phyloP scores from a whole-genome alignment of 2,329 filamentous ascomycete genomes.

The Epichloe uncinata region DNA sequence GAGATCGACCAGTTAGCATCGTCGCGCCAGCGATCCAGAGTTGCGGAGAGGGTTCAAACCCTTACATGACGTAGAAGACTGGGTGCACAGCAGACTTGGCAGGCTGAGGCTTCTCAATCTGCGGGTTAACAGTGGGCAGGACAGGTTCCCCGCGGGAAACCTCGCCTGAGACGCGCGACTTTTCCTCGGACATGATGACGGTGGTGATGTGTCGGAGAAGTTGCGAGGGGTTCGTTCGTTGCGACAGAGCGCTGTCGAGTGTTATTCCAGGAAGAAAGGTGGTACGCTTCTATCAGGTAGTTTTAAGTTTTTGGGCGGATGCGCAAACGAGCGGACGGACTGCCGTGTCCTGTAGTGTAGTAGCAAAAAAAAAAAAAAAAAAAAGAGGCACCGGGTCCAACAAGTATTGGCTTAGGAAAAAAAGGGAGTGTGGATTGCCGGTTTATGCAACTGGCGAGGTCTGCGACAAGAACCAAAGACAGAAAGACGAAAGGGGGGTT shows the following conservation, averaged over 20 bases:
- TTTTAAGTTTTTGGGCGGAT: slow-evolving; percentile 7
- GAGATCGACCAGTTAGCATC: neutral
- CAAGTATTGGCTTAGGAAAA: slow-evolving; percentile 6
- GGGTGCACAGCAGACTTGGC: slow-evolving; percentile 58
- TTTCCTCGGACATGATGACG: slow-evolving; percentile 48
- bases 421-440: neutral
- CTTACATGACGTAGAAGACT: slow-evolving; percentile 68
- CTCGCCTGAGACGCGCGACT: slow-evolving; percentile 73
- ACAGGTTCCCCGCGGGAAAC: slow-evolving; percentile 49
- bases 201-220: neutral
- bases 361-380: slow-evolving; percentile 7
- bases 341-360: slow-evolving; percentile 14
- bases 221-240: slow-evolving; percentile 15
- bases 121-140: slow-evolving; percentile 70
- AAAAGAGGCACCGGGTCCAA: slow-evolving; percentile 3
- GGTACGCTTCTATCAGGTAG: neutral
- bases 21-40: neutral
- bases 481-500: neutral
- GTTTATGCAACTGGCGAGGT: slow-evolving; percentile 20
- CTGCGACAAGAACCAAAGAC: neutral
- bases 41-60: slow-evolving; percentile 8
- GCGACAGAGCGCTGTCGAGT: slow-evolving; percentile 5
- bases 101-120: slow-evolving; percentile 55
- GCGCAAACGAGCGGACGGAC: slow-evolving; percentile 28
- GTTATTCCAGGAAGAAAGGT: slow-evolving; percentile 13